Base-by-base conservation (phyloP, 2,329 filamentous ascomycete species). In the Diaporthe destruens region DNA sequence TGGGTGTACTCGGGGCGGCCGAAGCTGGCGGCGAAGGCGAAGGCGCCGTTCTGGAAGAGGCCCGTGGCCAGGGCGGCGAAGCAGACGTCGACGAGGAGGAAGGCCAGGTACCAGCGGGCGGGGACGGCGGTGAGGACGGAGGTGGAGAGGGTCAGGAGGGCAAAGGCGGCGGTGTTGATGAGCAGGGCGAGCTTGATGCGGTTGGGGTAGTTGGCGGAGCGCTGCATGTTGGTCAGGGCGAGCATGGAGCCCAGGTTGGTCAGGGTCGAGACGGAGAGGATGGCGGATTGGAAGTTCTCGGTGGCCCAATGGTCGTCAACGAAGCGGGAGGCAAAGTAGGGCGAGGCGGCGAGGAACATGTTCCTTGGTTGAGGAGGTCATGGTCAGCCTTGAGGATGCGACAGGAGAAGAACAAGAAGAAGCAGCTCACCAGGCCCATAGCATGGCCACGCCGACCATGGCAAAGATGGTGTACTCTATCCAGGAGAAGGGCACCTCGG, bases 291-390 rank as follows among this genome's bases (percentile, higher is more conserved):
- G 84, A 97, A 98, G 85, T 95, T 94, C 75, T 90, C 87, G 47
- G 92, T 87, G 71, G 97, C 91, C 87, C 90, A 93, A 69, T 89
- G 84, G 80, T 92, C 90, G 74, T 87, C 86, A 57, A 88, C 84
- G 82, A 98, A 97, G 77, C 96, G 94, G 65, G 86, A 87, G 79
- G 95, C 91, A 84, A 98, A 98, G 85, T 98, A 98, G 6, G 96
- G 94, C 1, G 94, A 94, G 11, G 96, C 95, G 57, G 96, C 96
- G 77, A 98, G 90, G 82, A 98, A 98, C 96, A 98, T 98, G 85
- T 98, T 98, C 94, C 94, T 96, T 76, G 12, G 18, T 20, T 3
- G 68, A 16, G 16, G 20, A 70, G 55, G 32, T 20, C 18, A 49
- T 16, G 6, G 47, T 23, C 36, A 56, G 67, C 53, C 29, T 44